Percentiles rank a stretch among this genome's conserved stretches.
Conservation (phyloP, 2,329 filamentous ascomycete genomes). For the Pseudofabraea citricarpa region DNA sequence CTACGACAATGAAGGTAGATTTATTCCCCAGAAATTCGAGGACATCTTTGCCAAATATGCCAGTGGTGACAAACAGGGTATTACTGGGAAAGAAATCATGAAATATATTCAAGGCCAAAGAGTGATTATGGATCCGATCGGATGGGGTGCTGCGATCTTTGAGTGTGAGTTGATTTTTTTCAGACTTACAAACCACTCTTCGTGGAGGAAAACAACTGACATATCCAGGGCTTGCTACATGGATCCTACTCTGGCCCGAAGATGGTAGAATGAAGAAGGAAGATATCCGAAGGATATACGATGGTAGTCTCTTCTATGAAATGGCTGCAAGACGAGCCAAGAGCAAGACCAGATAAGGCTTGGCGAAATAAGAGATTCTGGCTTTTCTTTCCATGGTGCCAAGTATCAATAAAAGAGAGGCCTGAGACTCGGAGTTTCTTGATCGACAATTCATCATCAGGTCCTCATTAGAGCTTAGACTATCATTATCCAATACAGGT, state of each 20-base stretch:
- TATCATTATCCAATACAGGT: too few relatives aligned
- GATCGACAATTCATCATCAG: too few relatives aligned
- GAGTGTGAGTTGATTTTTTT: conserved; percentile 27
- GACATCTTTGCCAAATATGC: conserved; percentile 45
- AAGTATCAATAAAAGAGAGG: too few relatives aligned
- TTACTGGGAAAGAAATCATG: conserved; percentile 32
- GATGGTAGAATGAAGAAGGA: conserved; percentile 54
- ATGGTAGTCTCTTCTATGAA: conserved; percentile 46
- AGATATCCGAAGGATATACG: conserved; percentile 46
- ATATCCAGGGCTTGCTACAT: conserved; percentile 39
- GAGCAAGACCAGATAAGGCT: conserved; percentile 4
- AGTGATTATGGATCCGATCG: conserved; percentile 37
- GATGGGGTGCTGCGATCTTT: conserved; percentile 25
- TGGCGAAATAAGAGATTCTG: too few relatives aligned
- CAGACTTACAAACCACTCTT: background rate
- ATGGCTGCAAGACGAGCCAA: conserved; percentile 28
- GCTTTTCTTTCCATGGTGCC: too few relatives aligned
- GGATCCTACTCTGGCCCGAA: conserved; percentile 48
- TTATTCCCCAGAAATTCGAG: conserved; percentile 44
- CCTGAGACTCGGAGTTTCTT: too few relatives aligned
- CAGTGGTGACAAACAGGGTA: conserved; percentile 29
- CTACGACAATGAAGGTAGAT: conserved; percentile 44
- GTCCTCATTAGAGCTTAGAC: too few relatives aligned
- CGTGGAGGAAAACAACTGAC: background rate
- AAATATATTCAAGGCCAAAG: conserved; percentile 35